Evolutionary conservation across 345 rosid species (phyloP), one percentile per base, ranked within the genome.

Genomic region (Raphanus raphanistrum): DNA sequence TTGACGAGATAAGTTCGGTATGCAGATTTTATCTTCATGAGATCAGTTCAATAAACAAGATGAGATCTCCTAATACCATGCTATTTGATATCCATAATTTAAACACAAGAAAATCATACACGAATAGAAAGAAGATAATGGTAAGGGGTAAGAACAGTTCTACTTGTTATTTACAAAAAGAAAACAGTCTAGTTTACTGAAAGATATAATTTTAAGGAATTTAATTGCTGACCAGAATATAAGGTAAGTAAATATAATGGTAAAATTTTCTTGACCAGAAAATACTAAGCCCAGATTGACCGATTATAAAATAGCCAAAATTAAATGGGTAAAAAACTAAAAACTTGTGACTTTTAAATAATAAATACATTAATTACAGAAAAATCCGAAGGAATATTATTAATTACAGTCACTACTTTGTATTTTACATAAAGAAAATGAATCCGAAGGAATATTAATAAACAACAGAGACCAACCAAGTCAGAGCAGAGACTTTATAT

Each of bases 401-500:
- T 21, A 21, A 21, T 21, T 21, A 21, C 21, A 21, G 21, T 21
- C 21, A 21, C 21, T 21, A 21, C 21, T 21, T 21, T 21, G 21
- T 21, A 21, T 21, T 21, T 21, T 21, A 21, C 21, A 21, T 21
- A 21, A 21, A 21, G 21, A 21, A 21, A 21, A 21, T 21, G 21
- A 21, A 21, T 21, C 21, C 21, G 21, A 21, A 48, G 55, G 5
- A 48, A 4, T n/a, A 48, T 13, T 28, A 28, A 28, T 28, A 4
- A 4, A 55, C 15, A 17, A 29, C n/a, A 41, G n/a, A 54, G 66
- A 67, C 10, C 66, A 57, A 16, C 45, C 25, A 74, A 75, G 72
- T 57, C 60, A 66, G 29, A 72, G 55, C 17, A n/a, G 55, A 48
- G 61, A 50, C 58, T 72, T 17, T 74, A 5, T 48, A 25, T 66